A percentile compares a stretch with the other conserved stretches of the same genome.
Evolutionary conservation across 2,329 filamentous ascomycete genomes (phyloP).

Genomic region (Cladophialophora exuberans): DNA sequence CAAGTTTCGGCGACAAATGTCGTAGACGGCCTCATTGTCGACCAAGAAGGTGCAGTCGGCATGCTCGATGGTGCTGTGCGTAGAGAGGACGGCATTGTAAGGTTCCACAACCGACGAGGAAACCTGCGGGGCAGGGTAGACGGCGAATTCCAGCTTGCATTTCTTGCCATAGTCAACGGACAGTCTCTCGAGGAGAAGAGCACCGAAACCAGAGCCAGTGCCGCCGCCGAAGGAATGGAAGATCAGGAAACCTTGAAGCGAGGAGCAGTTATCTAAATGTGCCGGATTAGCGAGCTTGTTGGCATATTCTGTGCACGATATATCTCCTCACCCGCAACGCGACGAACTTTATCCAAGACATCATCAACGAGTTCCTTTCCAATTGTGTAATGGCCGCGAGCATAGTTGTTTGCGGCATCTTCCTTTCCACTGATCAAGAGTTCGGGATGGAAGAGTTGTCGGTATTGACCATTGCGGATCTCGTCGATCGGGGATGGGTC

Average conservation of each 20-base stretch:
- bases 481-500: conserved; percentile 70
- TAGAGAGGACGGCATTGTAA: conserved; percentile 63
- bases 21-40: conserved; percentile 70
- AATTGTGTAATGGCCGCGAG: conserved; percentile 70
- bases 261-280: conserved; percentile 63
- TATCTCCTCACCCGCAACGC: conserved; percentile 58
- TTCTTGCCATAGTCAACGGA: conserved; percentile 70
- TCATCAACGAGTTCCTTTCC: conserved; percentile 68
- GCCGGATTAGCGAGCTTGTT: conserved; percentile 26
- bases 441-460: conserved; percentile 68
- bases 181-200: conserved; percentile 66
- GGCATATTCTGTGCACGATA: not conserved
- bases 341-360: conserved; percentile 66
- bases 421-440: conserved; percentile 69
- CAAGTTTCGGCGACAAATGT: conserved; percentile 67
- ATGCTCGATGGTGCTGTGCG: conserved; percentile 68
- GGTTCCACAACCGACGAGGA: conserved; percentile 70
- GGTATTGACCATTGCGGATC: conserved; percentile 65
- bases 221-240: conserved; percentile 72
- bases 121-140: conserved; percentile 67
- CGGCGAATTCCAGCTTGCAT: conserved; percentile 68
- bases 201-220: conserved; percentile 69
- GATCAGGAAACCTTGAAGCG: conserved; percentile 68
- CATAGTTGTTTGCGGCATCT: conserved; percentile 72
- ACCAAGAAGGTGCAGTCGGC: conserved; percentile 70